Evolutionary conservation across 2,329 filamentous ascomycete species (phyloP).

Genomic region (Pseudogymnoascus verrucosus): DNA sequence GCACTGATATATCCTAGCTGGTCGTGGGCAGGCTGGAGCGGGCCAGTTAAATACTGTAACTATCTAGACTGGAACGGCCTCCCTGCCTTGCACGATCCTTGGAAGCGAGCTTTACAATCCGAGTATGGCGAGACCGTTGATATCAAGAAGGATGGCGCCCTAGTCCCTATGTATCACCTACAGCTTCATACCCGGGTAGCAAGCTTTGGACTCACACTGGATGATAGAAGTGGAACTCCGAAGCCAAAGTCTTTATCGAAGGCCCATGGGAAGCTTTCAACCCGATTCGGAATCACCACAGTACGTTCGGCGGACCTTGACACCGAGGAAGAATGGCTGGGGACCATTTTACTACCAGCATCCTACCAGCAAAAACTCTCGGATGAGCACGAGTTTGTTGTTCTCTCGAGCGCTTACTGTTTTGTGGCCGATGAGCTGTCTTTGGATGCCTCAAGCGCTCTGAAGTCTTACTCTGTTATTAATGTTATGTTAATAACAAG

Average conservation of each 20-base stretch:
- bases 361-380: neutral
- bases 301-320: too few species aligned
- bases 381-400: neutral
- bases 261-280: neutral
- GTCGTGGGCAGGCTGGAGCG: neutral
- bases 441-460: neutral
- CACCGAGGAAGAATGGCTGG: neutral
- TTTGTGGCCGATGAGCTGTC: neutral
- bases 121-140: neutral
- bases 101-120: neutral
- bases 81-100: neutral
- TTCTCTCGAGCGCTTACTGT: neutral
- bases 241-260: neutral
- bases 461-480: neutral
- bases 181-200: neutral
- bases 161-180: neutral
- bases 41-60: neutral
- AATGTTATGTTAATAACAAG: conserved; percentile 1
- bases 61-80: neutral
- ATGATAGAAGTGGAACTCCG: neutral
- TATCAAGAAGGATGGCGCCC: neutral
- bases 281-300: neutral
- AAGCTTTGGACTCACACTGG: neutral
- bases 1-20: neutral
- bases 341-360: neutral